These are phyloP conservation scores for Nigrospora sphaerica DNA, from an alignment of 2,329 filamentous ascomycete genomes.

Conservation along the genomic window DNA sequence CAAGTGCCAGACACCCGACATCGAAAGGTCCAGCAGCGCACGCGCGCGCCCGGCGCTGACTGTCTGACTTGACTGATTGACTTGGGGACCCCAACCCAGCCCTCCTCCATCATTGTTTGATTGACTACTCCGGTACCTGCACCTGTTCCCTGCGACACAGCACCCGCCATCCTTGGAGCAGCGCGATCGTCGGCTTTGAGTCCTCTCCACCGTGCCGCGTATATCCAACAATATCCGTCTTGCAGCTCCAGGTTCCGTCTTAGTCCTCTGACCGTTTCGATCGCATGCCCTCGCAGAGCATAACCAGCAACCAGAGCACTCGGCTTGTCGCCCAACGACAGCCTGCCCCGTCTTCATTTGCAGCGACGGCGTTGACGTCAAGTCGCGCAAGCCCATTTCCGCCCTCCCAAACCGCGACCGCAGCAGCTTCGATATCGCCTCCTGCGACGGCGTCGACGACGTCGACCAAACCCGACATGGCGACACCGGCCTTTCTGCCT, in stretches of 20 bases:
- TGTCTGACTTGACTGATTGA: too few relatives aligned
- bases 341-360: slow-evolving; percentile 10
- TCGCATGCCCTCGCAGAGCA: slow-evolving; percentile 7
- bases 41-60: neutral
- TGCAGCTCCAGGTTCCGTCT: too few relatives aligned
- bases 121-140: neutral
- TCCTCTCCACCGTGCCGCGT: slow-evolving; percentile 8
- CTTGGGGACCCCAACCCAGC: too few relatives aligned
- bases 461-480: slow-evolving; percentile 30
- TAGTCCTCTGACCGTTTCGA: too few relatives aligned
- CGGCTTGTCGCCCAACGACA: neutral
- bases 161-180: slow-evolving; percentile 14
- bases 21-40: neutral
- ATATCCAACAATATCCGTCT: neutral
- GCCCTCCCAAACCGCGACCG: slow-evolving; percentile 7
- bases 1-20: too few relatives aligned
- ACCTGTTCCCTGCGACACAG: slow-evolving; percentile 9
- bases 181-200: slow-evolving; percentile 18
- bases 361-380: slow-evolving; percentile 13
- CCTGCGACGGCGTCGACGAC: slow-evolving; percentile 6
- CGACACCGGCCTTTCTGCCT: slow-evolving; percentile 34
- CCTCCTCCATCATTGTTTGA: slow-evolving; percentile 1
- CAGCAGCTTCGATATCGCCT: neutral
- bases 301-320: slow-evolving; percentile 16
- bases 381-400: slow-evolving; percentile 15